Conservation (phyloP, 768 basidiomycete species). For the Xerocomus spinulosus region DNA sequence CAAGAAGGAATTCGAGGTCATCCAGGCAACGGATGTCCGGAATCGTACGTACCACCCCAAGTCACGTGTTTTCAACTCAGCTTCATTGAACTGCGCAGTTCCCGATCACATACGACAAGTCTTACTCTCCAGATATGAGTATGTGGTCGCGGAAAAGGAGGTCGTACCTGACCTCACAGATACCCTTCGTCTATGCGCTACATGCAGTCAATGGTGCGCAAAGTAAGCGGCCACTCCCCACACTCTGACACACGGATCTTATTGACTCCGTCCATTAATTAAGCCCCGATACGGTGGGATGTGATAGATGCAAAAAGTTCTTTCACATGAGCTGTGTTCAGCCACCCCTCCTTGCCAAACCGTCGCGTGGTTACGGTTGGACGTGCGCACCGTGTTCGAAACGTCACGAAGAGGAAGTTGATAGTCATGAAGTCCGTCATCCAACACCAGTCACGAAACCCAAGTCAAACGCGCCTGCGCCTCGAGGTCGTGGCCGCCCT, state of each 20-base stretch:
- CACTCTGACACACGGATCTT: conserved; percentile 13
- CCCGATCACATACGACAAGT: conserved; percentile 76
- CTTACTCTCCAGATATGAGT: conserved; percentile 83
- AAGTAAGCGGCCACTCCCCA: conserved; percentile 48
- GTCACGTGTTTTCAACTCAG: conserved; percentile 18
- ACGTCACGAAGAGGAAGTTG: conserved; percentile 81
- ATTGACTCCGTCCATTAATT: conserved; percentile 23
- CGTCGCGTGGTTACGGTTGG: conserved; percentile 96
- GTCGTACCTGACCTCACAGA: conserved; percentile 89
- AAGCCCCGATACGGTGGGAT: conserved; percentile 82
- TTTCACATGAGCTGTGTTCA: conserved; percentile 96
- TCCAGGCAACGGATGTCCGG: conserved; percentile 77
- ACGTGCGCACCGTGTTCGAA: conserved; percentile 91
- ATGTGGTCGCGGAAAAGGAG: conserved; percentile 92
- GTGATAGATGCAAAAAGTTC: conserved; percentile 86
- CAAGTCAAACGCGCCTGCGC: conserved; percentile 70
- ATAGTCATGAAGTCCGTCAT: conserved; percentile 66
- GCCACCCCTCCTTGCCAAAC: conserved; percentile 86
- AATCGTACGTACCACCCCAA: conserved; percentile 62
- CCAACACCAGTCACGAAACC: conserved; percentile 49
- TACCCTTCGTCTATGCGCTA: conserved; percentile 74
- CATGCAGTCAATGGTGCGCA: conserved; percentile 86
- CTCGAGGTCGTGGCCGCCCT: conserved; percentile 69
- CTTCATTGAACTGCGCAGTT: conserved; percentile 43
- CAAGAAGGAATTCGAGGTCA: conserved; percentile 96